Evolutionary conservation across 2,329 filamentous ascomycete genomes (phyloP).

Genomic region (Lasiodiplodia sp.): DNA sequence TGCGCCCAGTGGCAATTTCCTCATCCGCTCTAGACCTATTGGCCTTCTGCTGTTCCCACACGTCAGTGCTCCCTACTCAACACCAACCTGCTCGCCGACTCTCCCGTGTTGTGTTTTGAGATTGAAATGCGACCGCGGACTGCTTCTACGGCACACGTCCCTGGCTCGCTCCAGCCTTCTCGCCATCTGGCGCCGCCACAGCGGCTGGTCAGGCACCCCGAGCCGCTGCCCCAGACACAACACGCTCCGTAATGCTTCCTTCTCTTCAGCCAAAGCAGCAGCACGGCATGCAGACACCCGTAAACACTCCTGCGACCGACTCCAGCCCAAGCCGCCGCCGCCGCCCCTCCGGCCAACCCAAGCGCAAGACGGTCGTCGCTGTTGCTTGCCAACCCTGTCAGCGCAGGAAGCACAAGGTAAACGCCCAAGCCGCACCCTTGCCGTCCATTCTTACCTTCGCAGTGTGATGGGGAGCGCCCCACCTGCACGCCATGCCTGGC

Average conservation of each 20-base stretch:
- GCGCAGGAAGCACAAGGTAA: slow-evolving; percentile 30
- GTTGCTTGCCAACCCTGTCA: slow-evolving; percentile 31
- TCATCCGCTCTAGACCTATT: background rate
- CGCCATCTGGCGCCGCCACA: too few relatives aligned
- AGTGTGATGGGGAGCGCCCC: slow-evolving; percentile 33
- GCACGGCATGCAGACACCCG: background rate
- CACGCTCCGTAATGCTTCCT: background rate
- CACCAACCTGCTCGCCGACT: background rate
- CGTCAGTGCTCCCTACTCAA: background rate
- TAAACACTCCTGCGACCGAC: background rate
- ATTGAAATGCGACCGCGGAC: too few relatives aligned
- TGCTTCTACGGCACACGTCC: too few relatives aligned
- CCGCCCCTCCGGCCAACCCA: background rate
- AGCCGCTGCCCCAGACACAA: background rate
- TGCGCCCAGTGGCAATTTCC: slow-evolving; percentile 6
- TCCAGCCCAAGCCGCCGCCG: background rate
- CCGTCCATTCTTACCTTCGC: background rate
- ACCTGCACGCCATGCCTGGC: slow-evolving; percentile 30
- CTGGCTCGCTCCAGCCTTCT: too few relatives aligned
- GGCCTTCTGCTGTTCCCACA: background rate
- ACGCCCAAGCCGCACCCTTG: slow-evolving; percentile 30
- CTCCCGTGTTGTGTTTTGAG: background rate
- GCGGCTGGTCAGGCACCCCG: too few relatives aligned
- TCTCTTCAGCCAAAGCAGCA: background rate
- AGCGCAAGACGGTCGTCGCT: slow-evolving; percentile 24